Evolutionary conservation across 1,284 basidiomycete genomes (phyloP), one percentile per base, ranked within the genome.

Genomic region (Cryptococcus jaspeensis): DNA sequence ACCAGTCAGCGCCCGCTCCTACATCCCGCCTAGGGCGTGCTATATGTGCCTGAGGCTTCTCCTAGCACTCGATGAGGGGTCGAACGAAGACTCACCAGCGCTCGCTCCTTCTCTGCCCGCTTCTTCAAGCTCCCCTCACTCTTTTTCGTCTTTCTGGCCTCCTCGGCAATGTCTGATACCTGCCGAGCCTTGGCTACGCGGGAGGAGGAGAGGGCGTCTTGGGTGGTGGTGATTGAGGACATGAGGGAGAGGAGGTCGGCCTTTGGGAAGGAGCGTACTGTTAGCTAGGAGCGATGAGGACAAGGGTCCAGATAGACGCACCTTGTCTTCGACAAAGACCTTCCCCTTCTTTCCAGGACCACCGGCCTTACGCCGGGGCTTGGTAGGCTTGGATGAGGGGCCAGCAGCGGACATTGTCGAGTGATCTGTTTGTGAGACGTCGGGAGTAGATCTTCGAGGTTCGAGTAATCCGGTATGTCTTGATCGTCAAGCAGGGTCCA

Each of bases 291-390:
- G n/a, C 28, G 28, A 32, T 32, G 28, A 9, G 28, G 28, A 32
- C 5, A 32, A 32, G 28, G 28, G n/a, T n/a, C n/a, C n/a, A 22
- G 9, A 25, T 2, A 6, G n/a, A 53, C 73, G 47, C 57, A 75
- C 73, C 64, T 73, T 73, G 57, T 71, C 71, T 52, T 76, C 74
- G 9, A 76, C 56, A 59, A 76, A 76, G 39, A 70, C 67, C 59
- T 76, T 76, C 43, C 74, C 74, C 60, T 76, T 76, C 63, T 75
- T 75, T 11, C 70, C 69, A 16, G 52, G 45, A 16, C 71, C 71
- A 0, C 71, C 71, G 9, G 71, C 71, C 56, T 69, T 71, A 5
- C 71, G 44, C 23, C 15, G 28, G 28, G 28, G n/a, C 28, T 52
- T 52, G 28, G 41, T 20, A 2, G 15, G 18, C 23, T 43, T 43